Percentiles rank a stretch among this genome's conserved stretches.
Evolutionary conservation across 768 basidiomycete species (phyloP).

Genomic region (Serendipita sp.): DNA sequence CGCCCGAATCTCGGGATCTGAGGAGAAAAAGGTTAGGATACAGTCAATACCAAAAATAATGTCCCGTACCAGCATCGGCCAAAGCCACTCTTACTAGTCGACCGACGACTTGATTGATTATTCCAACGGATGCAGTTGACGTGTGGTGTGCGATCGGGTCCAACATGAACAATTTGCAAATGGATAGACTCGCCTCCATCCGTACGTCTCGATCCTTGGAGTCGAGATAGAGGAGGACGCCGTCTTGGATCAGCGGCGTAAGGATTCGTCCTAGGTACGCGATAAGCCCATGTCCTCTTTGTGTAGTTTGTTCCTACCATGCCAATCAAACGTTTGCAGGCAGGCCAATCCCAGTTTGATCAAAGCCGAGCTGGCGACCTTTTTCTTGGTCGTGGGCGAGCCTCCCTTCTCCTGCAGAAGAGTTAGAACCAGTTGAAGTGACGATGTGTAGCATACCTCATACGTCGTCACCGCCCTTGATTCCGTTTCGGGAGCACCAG

Average conservation of each 20-base stretch:
- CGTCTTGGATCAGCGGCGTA: slow-evolving; percentile 22
- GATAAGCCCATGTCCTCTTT: background rate
- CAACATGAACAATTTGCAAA: slow-evolving; percentile 26
- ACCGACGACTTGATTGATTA: slow-evolving; percentile 31
- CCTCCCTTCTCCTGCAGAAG: background rate
- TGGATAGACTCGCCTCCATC: slow-evolving; percentile 26
- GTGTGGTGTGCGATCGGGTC: slow-evolving; percentile 32
- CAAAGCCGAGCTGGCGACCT: background rate
- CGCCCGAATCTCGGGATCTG: slow-evolving; percentile 26
- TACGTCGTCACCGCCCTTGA: background rate
- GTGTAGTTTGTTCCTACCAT: background rate
- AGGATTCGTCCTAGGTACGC: background rate
- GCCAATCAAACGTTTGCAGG: slow-evolving; percentile 1
- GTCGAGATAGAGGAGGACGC: slow-evolving; percentile 29
- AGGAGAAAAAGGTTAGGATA: background rate
- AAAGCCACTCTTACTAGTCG: slow-evolving; percentile 29
- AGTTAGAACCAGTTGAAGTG: too few relatives aligned
- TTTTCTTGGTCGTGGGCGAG: background rate
- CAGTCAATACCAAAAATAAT: background rate
- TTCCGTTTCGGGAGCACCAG: background rate
- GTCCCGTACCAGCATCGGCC: slow-evolving; percentile 26
- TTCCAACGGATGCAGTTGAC: slow-evolving; percentile 28
- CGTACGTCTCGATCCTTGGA: slow-evolving; percentile 28
- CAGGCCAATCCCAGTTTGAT: background rate
- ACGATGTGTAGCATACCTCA: background rate